Evolutionary conservation across 345 rosid species (phyloP).

Genomic region (Aethionema arabicum): DNA sequence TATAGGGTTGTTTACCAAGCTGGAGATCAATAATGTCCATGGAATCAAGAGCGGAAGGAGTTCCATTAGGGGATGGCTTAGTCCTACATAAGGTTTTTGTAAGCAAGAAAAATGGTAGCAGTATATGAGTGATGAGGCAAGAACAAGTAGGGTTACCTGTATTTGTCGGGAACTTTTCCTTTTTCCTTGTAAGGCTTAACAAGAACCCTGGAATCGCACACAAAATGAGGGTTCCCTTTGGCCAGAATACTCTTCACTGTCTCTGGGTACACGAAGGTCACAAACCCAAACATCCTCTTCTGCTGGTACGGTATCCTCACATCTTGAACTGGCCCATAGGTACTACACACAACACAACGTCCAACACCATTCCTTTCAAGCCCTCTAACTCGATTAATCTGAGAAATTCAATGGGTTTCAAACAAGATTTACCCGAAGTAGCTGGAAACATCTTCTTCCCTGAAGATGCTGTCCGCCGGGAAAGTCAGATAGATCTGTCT

Average conservation of each 20-base stretch:
- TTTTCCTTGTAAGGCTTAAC: constrained; percentile 93
- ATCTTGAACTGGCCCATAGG: constrained; percentile 77
- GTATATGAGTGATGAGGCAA: constrained; percentile 19
- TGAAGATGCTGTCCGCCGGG: constrained; percentile 79
- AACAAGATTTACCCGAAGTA: constrained; percentile 55
- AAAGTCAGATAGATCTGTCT: constrained; percentile 83
- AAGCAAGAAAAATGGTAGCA: background rate
- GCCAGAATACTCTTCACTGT: constrained; percentile 78
- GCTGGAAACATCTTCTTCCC: constrained; percentile 82
- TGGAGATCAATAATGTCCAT: constrained; percentile 62
- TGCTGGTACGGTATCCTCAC: constrained; percentile 88
- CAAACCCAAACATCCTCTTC: constrained; percentile 92
- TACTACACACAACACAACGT: constrained; percentile 34
- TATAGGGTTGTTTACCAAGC: constrained; percentile 40
- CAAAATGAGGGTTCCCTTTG: constrained; percentile 86
- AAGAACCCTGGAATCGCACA: constrained; percentile 77
- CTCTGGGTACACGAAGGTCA: constrained; percentile 66
- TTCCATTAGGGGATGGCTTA: constrained; percentile 48
- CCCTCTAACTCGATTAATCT: background rate
- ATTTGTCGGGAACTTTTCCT: constrained; percentile 80
- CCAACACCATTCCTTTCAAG: background rate
- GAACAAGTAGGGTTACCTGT: constrained; percentile 39
- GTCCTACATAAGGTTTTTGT: constrained; percentile 13
- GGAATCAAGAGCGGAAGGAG: constrained; percentile 61
- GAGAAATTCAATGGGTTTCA: background rate